Evolutionary conservation across 2,329 filamentous ascomycete genomes (phyloP).

Genomic region (Laburnicola sp.): DNA sequence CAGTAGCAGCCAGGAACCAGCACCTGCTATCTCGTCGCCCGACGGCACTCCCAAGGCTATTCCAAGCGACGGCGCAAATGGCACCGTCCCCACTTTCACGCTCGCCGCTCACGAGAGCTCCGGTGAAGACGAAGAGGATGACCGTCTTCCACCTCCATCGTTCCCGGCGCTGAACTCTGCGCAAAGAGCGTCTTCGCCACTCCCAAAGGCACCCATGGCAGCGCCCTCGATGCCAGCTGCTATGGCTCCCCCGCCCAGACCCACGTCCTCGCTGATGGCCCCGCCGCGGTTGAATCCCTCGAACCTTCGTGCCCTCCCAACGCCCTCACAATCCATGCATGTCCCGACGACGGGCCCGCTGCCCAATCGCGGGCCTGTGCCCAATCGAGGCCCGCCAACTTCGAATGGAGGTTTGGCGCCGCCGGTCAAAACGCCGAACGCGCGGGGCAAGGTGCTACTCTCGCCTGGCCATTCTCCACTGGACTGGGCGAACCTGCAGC

Average conservation of each 20-base stretch:
- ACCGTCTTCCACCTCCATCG: constrained; percentile 41
- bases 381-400: constrained; percentile 46
- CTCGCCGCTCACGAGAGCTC: constrained; percentile 41
- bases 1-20: not conserved
- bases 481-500: constrained; percentile 88
- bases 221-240: constrained; percentile 23
- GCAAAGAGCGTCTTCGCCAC: constrained; percentile 45
- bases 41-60: constrained; percentile 40
- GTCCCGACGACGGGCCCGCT: constrained; percentile 53
- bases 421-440: constrained; percentile 46
- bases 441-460: constrained; percentile 70
- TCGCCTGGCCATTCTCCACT: constrained; percentile 91
- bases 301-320: constrained; percentile 40
- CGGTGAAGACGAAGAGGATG: constrained; percentile 38
- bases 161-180: constrained; percentile 53
- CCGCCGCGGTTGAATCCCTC: constrained; percentile 43
- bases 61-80: constrained; percentile 19
- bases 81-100: constrained; percentile 40
- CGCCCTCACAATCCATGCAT: constrained; percentile 39
- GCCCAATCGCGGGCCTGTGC: constrained; percentile 50
- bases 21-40: constrained; percentile 23
- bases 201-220: constrained; percentile 23
- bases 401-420: constrained; percentile 47
- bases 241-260: constrained; percentile 44
- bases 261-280: constrained; percentile 37